Base-by-base conservation (phyloP, 2,329 filamentous ascomycete genomes). In the Aspergillus novoparasiticus region DNA sequence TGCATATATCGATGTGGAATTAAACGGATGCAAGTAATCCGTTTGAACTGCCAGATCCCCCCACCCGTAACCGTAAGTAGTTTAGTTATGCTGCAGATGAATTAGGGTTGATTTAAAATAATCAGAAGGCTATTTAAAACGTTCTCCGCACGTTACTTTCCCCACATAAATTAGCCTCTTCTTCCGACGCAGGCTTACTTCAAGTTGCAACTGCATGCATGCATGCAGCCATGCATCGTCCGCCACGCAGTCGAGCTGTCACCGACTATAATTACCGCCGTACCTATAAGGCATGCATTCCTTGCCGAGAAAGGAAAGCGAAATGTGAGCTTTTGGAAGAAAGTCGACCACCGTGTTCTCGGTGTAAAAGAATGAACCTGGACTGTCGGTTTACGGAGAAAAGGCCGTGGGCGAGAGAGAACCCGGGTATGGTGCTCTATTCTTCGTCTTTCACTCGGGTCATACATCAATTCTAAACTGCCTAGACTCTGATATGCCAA, bases 211-310 rank as follows among this genome's bases (percentile, higher is more conserved):
- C 53, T 16, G 43, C n/a, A 48, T 30, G 43, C n/a, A 48, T 30
- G 58, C n/a, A 41, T 30, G 34, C 36, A 30, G 26, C 50, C 56
- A 50, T 60, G 59, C 34, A 54, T 12, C 61, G 61, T 5, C 66
- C 64, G 11, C 57, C 65, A 6, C 58, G 64, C 21, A 68, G 64
- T 41, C 59, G 70, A 62, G 63, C 66, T 41, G 55, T 61, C 45
- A 61, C 59, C 23, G 59, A 71, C 9, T 64, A 71, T 55, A 77
- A 79, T 55, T 82, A 80, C 64, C 78, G 81, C 66, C 78, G 80
- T 54, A 77, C 80, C 28, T 83, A 82, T 73, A 82, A 83, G 68
- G 81, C 81, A 21, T 83, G 81, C 68, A 78, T 80, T 59, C 78
- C 80, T 53, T 83, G 80, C 66, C 76, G 80, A 19, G 75, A 78